Evolutionary conservation across 305 asterid species (phyloP), one percentile per base, ranked within the genome.

Genomic region (Fraxinus platypoda): DNA sequence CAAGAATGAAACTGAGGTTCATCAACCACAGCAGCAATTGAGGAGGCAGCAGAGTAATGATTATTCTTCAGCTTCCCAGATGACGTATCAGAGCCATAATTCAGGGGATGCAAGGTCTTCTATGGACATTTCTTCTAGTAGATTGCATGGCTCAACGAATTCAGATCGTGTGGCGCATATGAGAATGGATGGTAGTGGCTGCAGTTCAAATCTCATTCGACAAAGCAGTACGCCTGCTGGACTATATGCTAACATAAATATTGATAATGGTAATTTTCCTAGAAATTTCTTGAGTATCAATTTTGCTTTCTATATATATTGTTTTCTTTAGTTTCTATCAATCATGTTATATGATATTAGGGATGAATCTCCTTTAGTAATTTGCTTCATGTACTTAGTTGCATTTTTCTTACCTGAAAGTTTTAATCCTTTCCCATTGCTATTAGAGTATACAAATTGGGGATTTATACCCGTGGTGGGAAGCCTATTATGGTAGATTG

Each of bases 181-280:
- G 80, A 91, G 90, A 87, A 85, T 83, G 78, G 92, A 83, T 75
- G 82, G 73, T 70, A 86, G 84, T 37, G 85, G 77, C 2, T 80
- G 77, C 15, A 77, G 43, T 87, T 86, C 91, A 8, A 85, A 87
- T 84, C 95, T 95, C 81, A 83, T 90, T 75, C 97, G 97, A 2
- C 94, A 94, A 76, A 94, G 91, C 80, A 95, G 98, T 41, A 93
- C 94, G 0, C 99, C 99, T 4, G 97, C 97, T 64, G 99, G 98
- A 57, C 82, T 93, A 11, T 93, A 93, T 62, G 90, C 87, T 33
- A 80, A 84, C 80, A 81, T 92, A 9, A 77, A 92, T 79, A 76
- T 90, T 4, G 88, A 86, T 52, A 87, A 90, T 78, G 97, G 97
- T 87, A 85, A 15, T 15, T 52, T 17, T 43, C 13, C 46, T 33